A percentile compares a stretch with the other conserved stretches of the same genome.
phyloP scores from a whole-genome alignment of 2,329 filamentous ascomycete genomes.

The Sarocladium strictum region DNA sequence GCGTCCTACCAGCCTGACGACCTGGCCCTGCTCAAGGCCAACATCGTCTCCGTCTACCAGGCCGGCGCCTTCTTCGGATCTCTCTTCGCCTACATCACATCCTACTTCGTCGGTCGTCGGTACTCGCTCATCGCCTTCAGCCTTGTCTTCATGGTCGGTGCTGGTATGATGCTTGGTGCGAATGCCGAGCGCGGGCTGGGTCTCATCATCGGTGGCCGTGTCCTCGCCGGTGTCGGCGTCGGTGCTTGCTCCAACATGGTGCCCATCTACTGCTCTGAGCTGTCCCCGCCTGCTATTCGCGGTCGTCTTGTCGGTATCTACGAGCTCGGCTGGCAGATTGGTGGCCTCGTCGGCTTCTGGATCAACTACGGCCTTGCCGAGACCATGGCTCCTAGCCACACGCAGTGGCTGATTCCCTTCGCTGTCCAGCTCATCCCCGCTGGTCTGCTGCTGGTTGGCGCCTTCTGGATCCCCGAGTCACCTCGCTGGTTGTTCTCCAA shows the following conservation, averaged over 20 bases:
- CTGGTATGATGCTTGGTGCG: slow-evolving; percentile 66
- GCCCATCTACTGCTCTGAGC: slow-evolving; percentile 56
- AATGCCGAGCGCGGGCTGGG: slow-evolving; percentile 56
- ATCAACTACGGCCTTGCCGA: slow-evolving; percentile 58
- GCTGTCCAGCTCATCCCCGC: slow-evolving; percentile 62
- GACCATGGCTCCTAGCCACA: slow-evolving; percentile 38
- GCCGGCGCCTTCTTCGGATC: slow-evolving; percentile 77
- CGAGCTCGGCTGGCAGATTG: slow-evolving; percentile 60
- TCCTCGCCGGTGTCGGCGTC: slow-evolving; percentile 58
- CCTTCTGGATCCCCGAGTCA: slow-evolving; percentile 58
- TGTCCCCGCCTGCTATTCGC: slow-evolving; percentile 56
- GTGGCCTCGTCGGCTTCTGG: slow-evolving; percentile 59
- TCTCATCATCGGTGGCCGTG: slow-evolving; percentile 54
- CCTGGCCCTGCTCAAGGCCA: slow-evolving; percentile 59
- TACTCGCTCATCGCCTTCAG: slow-evolving; percentile 57
- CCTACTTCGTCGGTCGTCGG: slow-evolving; percentile 62
- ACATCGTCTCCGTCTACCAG: slow-evolving; percentile 78
- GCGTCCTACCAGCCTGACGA: slow-evolving; percentile 36
- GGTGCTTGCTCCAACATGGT: slow-evolving; percentile 59
- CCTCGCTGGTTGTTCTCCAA: slow-evolving; percentile 65
- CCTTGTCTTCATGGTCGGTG: slow-evolving; percentile 62
- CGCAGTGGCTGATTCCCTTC: slow-evolving; percentile 61
- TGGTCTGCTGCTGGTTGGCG: slow-evolving; percentile 48
- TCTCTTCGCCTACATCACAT: slow-evolving; percentile 54
- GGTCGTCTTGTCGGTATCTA: slow-evolving; percentile 62